Evolutionary conservation across 1,139 yeast genomes (phyloP), one percentile per base, ranked within the genome.

Genomic region (Blastobotrys petasosporus): DNA sequence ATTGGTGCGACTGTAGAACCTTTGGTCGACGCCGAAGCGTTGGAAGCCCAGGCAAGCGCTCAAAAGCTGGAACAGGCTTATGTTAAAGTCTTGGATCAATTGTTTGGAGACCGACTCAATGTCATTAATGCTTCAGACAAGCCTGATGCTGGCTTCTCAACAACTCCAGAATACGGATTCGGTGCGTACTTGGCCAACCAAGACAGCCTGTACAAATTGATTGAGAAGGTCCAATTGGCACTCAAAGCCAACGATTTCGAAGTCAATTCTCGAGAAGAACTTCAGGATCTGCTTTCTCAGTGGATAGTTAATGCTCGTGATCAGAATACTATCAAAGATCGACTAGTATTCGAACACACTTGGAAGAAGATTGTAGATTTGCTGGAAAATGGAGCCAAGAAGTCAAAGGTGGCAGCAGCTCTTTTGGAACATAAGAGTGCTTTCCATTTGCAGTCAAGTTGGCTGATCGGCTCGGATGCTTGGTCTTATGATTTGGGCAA

Each of bases 401-500:
- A 64, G 3, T 60, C 72, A 1, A 67, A 70, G 11, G 57, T 69
- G 13, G 71, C 85, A 4, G 56, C 68, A 41, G 62, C 69, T 10
- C 68, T 84, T 11, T 69, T 83, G 40, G 64, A 68, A 2, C 66
- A 69, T 39, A 68, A 75, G 51, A 67, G 70, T 3, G 73, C 69
- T 52, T 74, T 82, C 53, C 64, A 62, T 38, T 60, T 71, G 37
- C 70, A 71, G 45, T 73, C 84, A 23, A 75, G 79, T 51, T 90
- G 98, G 98, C 71, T 90, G 52, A 73, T 92, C 52, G 97, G 97
- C 20, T 87, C 97, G 7, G 97, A 90, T 66, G 80, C 94, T 31
- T 90, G 98, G 97, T 77, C 96, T 16, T 88, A 83, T 62, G 97
- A 90, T 69, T 71, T 86, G 56, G 97, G 97, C 35, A 75, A 85